These are phyloP conservation scores for Mesembryanthemum crystallinum DNA, from an alignment of 148 eudicot species.

Conservation along the genomic window DNA sequence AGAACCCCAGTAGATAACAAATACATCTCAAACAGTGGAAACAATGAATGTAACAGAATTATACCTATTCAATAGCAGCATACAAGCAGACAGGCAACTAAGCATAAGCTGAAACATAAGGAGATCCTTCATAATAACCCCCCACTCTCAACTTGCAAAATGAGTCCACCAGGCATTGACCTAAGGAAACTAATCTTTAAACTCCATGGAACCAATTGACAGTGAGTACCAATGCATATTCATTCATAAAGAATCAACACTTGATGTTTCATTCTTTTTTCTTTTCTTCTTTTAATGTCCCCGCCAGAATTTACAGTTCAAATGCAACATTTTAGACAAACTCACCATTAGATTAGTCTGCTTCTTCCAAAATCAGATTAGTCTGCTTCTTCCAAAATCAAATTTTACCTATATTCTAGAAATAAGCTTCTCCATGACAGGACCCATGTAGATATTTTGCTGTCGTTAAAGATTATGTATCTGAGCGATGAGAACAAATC, in stretches of 20 bases:
- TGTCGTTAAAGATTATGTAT: background rate
- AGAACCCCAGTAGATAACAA: background rate
- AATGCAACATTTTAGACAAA: no score
- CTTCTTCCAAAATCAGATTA: background rate
- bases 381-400: no score
- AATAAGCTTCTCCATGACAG: background rate
- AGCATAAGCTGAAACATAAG: background rate
- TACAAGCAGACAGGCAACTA: background rate
- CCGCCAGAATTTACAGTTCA: no score
- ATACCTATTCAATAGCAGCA: background rate
- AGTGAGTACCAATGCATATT: background rate
- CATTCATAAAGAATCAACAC: background rate
- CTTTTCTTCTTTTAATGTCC: no score
- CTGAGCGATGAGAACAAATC: background rate
- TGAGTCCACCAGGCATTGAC: background rate
- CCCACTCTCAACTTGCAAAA: background rate
- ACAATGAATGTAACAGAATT: background rate
- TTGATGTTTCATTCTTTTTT: background rate
- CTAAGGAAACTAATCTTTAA: no score
- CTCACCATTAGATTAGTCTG: background rate
- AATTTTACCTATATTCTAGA: background rate
- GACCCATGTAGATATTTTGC: background rate
- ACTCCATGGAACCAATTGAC: background rate
- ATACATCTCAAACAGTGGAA: background rate
- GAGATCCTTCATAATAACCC: background rate